phyloP scores from a whole-genome alignment of 2,329 filamentous ascomycete genomes.

The Penicillium hesseltinei region DNA sequence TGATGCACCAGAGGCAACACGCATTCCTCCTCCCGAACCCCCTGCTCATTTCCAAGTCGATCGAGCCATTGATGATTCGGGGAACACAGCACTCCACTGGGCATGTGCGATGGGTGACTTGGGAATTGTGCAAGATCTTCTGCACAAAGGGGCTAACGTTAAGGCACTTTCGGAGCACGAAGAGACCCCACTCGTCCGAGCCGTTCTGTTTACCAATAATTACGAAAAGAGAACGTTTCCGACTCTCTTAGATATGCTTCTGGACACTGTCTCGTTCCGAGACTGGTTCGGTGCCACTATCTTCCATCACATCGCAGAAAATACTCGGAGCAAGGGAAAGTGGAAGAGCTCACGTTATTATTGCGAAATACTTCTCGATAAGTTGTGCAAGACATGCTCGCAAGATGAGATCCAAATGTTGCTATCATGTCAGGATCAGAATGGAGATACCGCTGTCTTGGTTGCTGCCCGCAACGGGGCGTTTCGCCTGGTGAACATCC shows the following conservation, averaged over 20 bases:
- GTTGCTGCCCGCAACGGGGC: constrained; percentile 84
- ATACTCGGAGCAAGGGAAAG: constrained; percentile 81
- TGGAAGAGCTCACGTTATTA: constrained; percentile 91
- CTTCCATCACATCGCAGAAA: constrained; percentile 90
- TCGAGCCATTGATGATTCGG: constrained; percentile 87
- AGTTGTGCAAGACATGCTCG: constrained; percentile 73
- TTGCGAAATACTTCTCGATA: constrained; percentile 84
- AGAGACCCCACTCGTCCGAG: constrained; percentile 91
- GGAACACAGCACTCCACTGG: constrained; percentile 94
- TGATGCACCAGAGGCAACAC: constrained; percentile 65
- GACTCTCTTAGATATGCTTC: constrained; percentile 75
- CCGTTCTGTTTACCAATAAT: constrained; percentile 95
- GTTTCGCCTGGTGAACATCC: constrained; percentile 68
- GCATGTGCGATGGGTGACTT: constrained; percentile 96
- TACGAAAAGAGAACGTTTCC: constrained; percentile 92
- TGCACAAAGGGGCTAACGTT: constrained; percentile 73
- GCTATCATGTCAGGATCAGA: constrained; percentile 76
- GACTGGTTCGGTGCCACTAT: constrained; percentile 83
- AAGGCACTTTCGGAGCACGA: constrained; percentile 67
- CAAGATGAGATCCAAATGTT: constrained; percentile 73
- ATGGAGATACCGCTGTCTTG: constrained; percentile 88
- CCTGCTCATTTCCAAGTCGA: constrained; percentile 85
- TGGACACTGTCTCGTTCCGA: constrained; percentile 73
- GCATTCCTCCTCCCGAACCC: constrained; percentile 65
- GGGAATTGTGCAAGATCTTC: constrained; percentile 83